Conservation (phyloP, 768 basidiomycete genomes). For the Phanerochaete carnosa region DNA sequence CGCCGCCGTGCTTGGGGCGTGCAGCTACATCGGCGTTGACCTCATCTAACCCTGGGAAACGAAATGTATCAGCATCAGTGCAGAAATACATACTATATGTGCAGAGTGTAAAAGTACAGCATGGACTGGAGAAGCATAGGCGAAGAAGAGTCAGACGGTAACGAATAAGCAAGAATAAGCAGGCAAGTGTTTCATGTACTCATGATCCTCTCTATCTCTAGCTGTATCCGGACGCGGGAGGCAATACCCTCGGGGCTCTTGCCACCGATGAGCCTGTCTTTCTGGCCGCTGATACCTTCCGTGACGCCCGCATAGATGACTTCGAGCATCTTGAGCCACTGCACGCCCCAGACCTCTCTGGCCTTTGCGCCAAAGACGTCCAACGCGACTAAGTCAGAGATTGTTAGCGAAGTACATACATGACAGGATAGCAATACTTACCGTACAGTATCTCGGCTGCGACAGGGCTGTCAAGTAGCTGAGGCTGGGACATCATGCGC, state of each 20-base stretch:
- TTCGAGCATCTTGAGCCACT: slow-evolving; percentile 72
- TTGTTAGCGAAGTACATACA: slow-evolving; percentile 5
- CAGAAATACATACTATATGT: background rate
- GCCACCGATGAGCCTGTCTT: slow-evolving; percentile 53
- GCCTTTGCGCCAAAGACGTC: slow-evolving; percentile 68
- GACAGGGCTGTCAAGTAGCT: slow-evolving; percentile 52
- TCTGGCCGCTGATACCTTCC: slow-evolving; percentile 41
- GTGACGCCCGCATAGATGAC: slow-evolving; percentile 65
- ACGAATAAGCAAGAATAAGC: background rate
- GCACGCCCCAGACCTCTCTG: slow-evolving; percentile 64
- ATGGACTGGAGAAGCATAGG: background rate
- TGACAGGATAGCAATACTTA: slow-evolving; percentile 29
- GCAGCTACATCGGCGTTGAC: slow-evolving; percentile 21
- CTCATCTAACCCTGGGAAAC: slow-evolving; percentile 11
- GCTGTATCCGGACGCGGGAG: slow-evolving; percentile 58
- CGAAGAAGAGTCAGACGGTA: background rate
- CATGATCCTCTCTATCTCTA: slow-evolving; percentile 66
- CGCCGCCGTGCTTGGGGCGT: slow-evolving; percentile 18
- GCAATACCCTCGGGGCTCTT: slow-evolving; percentile 57
- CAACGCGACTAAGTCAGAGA: slow-evolving; percentile 48
- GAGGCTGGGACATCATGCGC: slow-evolving; percentile 51
- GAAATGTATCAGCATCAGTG: background rate
- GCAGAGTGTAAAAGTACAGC: background rate
- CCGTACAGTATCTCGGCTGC: slow-evolving; percentile 69
- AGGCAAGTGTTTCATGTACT: slow-evolving; percentile 3